Percentiles rank a stretch among this genome's conserved stretches.
Evolutionary conservation across 2,329 filamentous ascomycete species (phyloP).

Genomic region (Diaporthe sp.): DNA sequence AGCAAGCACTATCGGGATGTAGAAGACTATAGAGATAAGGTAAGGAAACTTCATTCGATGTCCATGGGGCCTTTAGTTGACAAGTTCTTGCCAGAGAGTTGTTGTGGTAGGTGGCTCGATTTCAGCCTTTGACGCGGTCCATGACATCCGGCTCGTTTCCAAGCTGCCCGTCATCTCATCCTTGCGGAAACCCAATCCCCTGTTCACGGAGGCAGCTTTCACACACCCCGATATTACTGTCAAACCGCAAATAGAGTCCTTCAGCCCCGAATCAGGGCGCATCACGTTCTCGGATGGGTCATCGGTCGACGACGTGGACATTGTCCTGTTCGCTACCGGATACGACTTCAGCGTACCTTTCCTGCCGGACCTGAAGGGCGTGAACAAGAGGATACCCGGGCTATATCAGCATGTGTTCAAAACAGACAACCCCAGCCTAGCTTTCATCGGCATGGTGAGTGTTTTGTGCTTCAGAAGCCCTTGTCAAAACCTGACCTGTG

Average conservation of each 20-base stretch:
- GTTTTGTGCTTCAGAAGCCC: too few species aligned
- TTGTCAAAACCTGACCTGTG: too few species aligned
- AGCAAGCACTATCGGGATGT: conserved; percentile 67
- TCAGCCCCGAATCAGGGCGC: conserved; percentile 52
- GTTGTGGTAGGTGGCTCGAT: conserved; percentile 71
- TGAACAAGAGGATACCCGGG: conserved; percentile 55
- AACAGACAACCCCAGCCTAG: conserved; percentile 53
- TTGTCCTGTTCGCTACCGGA: conserved; percentile 72
- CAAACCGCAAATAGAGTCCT: conserved; percentile 59
- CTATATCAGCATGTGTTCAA: conserved; percentile 55
- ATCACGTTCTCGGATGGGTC: conserved; percentile 68
- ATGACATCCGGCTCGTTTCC: conserved; percentile 63
- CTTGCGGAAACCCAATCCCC: conserved; percentile 60
- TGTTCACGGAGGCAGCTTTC: conserved; percentile 65
- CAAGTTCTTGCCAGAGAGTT: conserved; percentile 56
- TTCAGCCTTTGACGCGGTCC: conserved; percentile 69
- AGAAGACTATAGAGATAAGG: conserved; percentile 61
- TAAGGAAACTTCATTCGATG: conserved; percentile 43
- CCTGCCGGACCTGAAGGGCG: conserved; percentile 60
- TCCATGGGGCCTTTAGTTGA: neutral
- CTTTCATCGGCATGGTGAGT: conserved; percentile 54
- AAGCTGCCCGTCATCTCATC: conserved; percentile 64
- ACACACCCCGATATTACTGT: conserved; percentile 63
- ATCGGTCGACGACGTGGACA: conserved; percentile 62
- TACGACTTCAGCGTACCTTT: conserved; percentile 72